Evolutionary conservation across 2,329 filamentous ascomycete genomes (phyloP).

Genomic region (Akanthomyces uredinophilus): DNA sequence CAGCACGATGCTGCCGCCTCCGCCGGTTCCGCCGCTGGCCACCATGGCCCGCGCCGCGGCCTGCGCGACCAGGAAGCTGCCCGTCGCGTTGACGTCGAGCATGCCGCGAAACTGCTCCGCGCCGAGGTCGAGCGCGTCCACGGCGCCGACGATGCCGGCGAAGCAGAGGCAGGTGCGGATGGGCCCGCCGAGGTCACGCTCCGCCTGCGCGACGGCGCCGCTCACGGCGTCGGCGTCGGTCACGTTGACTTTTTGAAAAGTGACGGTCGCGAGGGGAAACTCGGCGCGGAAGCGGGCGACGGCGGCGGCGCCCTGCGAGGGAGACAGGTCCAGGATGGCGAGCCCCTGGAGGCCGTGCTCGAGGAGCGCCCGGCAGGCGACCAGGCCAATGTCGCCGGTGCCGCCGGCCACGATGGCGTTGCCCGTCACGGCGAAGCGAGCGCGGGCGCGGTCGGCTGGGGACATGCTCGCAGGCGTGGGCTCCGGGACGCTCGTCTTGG

Average conservation of each 20-base stretch:
- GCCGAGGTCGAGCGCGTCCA: neutral
- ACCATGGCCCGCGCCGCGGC: conserved; percentile 49
- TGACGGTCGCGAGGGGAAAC: neutral
- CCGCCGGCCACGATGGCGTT: conserved; percentile 30
- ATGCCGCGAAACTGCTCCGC: conserved; percentile 51
- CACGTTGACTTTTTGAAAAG: conserved; percentile 1
- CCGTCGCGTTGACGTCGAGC: conserved; percentile 64
- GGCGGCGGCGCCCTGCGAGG: neutral
- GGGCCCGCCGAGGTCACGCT: neutral
- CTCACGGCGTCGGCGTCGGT: conserved; percentile 2
- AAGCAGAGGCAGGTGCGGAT: conserved; percentile 3
- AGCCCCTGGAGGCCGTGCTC: conserved; percentile 28
- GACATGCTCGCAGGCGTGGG: neutral
- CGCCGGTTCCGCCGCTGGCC: conserved; percentile 39
- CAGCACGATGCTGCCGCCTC: conserved; percentile 63
- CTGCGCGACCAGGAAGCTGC: conserved; percentile 62
- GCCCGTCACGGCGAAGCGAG: conserved; percentile 17
- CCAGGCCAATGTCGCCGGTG: conserved; percentile 26
- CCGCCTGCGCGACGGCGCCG: neutral
- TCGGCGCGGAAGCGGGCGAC: neutral
- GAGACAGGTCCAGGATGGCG: conserved; percentile 25
- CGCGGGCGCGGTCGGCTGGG: neutral
- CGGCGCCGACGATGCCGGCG: conserved; percentile 1
- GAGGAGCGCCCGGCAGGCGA: conserved; percentile 25
- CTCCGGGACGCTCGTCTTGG: conserved; percentile 8